phyloP scores from a whole-genome alignment of 2,329 filamentous ascomycete species.

The Phialocephala sp. region DNA sequence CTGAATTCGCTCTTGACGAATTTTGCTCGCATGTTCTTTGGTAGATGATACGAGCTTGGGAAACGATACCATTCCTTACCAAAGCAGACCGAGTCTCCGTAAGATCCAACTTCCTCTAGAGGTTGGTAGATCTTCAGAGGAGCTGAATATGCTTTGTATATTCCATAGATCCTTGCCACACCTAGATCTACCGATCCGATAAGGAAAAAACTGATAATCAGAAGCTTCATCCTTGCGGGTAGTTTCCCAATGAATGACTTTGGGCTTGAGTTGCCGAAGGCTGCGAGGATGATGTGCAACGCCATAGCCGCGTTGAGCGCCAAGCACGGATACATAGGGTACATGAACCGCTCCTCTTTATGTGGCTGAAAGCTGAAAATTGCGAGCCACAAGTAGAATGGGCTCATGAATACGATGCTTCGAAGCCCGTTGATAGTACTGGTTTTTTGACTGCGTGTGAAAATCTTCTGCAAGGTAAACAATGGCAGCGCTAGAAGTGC shows the following conservation, averaged over 20 bases:
- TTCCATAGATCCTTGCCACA: conserved; percentile 74
- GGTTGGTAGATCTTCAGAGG: conserved; percentile 74
- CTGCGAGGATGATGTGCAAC: conserved; percentile 78
- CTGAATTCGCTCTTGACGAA: conserved; percentile 91
- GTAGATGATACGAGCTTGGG: conserved; percentile 89
- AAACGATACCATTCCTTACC: conserved; percentile 99
- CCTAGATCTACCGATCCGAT: conserved; percentile 70
- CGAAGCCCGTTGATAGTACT: conserved; percentile 73
- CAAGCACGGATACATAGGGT: conserved; percentile 90
- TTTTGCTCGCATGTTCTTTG: conserved; percentile 80
- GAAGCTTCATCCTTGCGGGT: conserved; percentile 75
- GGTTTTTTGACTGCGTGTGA: conserved; percentile 63
- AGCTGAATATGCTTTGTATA: conserved; percentile 82
- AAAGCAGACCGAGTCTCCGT: conserved; percentile 79
- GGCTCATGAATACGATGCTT: conserved; percentile 76
- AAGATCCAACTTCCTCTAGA: conserved; percentile 61
- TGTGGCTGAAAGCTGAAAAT: conserved; percentile 94
- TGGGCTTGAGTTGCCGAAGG: conserved; percentile 73
- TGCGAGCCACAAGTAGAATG: conserved; percentile 92
- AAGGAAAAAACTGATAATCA: conserved; percentile 63
- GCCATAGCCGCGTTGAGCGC: conserved; percentile 87
- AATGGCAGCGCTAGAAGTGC: conserved; percentile 78
- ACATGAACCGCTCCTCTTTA: conserved; percentile 99
- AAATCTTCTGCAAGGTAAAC: conserved; percentile 72
- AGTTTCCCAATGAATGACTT: conserved; percentile 72